A percentile compares a stretch with the other conserved stretches of the same genome.
phyloP scores from a whole-genome alignment of 495 filamentous ascomycete species.

The Endocarpon pusillum region DNA sequence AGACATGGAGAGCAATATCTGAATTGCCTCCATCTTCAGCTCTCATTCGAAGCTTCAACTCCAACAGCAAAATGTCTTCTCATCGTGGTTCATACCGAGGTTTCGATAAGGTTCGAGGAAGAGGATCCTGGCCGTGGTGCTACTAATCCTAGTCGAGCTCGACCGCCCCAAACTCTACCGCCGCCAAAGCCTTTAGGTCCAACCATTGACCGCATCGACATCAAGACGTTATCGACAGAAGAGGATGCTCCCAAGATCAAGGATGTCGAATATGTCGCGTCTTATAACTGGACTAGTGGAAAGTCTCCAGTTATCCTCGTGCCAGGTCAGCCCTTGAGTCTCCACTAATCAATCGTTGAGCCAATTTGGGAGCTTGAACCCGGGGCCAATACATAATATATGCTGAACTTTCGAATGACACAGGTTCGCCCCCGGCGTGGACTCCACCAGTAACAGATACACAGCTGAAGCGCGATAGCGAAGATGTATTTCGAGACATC shows the following conservation, averaged over 20 bases:
- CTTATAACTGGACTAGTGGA: slow-evolving; percentile 36
- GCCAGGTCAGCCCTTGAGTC: too few relatives aligned
- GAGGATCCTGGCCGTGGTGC: slow-evolving; percentile 1
- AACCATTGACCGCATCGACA: slow-evolving; percentile 6
- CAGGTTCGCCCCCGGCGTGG: slow-evolving; percentile 42
- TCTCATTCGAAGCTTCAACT: too few relatives aligned
- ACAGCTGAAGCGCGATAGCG: slow-evolving; percentile 31
- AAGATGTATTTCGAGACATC: slow-evolving; percentile 38
- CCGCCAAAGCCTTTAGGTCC: slow-evolving; percentile 5
- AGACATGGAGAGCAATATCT: too few relatives aligned
- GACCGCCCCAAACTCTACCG: neutral
- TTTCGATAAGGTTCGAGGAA: neutral
- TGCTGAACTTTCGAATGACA: neutral
- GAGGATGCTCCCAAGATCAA: slow-evolving; percentile 9
- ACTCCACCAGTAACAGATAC: slow-evolving; percentile 25
- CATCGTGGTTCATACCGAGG: slow-evolving; percentile 1
- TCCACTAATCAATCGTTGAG: too few relatives aligned
- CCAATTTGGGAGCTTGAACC: too few relatives aligned
- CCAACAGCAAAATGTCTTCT: too few relatives aligned
- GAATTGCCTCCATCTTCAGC: too few relatives aligned
- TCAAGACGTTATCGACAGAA: slow-evolving; percentile 1
- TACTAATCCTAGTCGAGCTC: neutral
- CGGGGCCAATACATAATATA: too few relatives aligned
- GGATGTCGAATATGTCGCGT: slow-evolving; percentile 20
- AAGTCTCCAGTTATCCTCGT: slow-evolving; percentile 26